Base-by-base conservation (phyloP, 129 eudicot genomes). In the Dittrichia graveolens region DNA sequence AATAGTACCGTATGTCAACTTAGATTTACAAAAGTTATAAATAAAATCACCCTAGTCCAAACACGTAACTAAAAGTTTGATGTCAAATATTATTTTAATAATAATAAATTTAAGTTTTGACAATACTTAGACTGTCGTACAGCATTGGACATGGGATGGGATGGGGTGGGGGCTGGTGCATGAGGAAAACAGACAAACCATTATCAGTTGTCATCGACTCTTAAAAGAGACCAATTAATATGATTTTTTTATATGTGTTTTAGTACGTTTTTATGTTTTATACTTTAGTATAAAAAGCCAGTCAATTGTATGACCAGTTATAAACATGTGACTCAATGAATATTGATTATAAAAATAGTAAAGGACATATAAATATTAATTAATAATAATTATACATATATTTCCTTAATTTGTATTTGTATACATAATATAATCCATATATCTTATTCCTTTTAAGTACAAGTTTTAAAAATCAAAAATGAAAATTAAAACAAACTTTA, bases 161-260 rank as follows among this genome's bases (percentile, higher is more conserved):
- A 1, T 8, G 42, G 38, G 50, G 55, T 59, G 68, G 68, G 75
- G 75, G 75, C 55, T 56, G 66, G 67, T 4, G 38, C 49, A 47
- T 43, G 55, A 57, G 63, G 65, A 70, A 45, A 71, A 54, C 57
- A 72, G 57, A 57, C 65, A 34, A 42, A 71, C 65, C 41, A 71
- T 56, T 65, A 34, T 73, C 69, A 73, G n/a, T 73, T 73, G 77
- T 73, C 77, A 73, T 49, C 11, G 5, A 16, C 24, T 60, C 14
- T 73, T 73, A 60, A 60, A 72, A 73, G 69, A 73, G 15, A 39
- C 48, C 48, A 14, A 46, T 8, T 72, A 69, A 72, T 72, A 59
- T 72, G 59, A 72, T 38, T 15, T 31, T 18, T 63, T 63, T 10
- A 46, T 10, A 46, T 7, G 9, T 1, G 4, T 46, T 46, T 8